Conservation (phyloP, 768 basidiomycete genomes). For the Russula abietina region DNA sequence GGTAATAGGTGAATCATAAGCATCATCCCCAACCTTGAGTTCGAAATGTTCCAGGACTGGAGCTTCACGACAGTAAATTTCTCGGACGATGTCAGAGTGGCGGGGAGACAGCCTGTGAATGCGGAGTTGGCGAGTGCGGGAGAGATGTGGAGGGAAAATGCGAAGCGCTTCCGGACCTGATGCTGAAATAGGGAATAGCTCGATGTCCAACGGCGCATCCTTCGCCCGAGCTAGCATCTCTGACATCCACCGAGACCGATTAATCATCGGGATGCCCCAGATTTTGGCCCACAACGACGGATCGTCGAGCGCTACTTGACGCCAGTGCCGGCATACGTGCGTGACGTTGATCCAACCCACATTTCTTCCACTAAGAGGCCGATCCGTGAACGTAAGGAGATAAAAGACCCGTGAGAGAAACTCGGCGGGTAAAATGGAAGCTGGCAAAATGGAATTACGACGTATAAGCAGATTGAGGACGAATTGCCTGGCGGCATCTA, state of each 20-base stretch:
- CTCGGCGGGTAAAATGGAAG: background rate
- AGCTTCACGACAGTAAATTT: background rate
- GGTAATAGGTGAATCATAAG: background rate
- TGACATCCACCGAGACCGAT: background rate
- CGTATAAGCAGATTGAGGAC: background rate
- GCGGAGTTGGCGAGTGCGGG: constrained; percentile 9
- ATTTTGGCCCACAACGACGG: constrained; percentile 10
- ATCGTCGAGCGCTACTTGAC: constrained; percentile 10
- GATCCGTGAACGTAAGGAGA: background rate
- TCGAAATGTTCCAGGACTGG: constrained; percentile 13
- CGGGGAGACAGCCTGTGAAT: background rate
- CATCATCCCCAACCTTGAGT: background rate
- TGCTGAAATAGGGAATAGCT: background rate
- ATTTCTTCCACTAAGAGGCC: background rate
- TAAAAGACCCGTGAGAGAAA: constrained; percentile 15
- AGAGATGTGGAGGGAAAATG: background rate
- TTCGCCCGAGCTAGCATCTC: constrained; percentile 9
- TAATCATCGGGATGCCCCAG: background rate
- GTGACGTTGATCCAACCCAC: background rate
- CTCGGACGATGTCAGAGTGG: background rate
- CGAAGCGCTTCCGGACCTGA: background rate
- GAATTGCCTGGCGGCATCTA: background rate
- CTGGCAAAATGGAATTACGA: constrained; percentile 6
- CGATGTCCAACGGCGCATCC: constrained; percentile 1
- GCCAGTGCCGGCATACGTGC: constrained; percentile 22